Base-by-base conservation (phyloP, 345 rosid species). In the Gossypium arboreum region DNA sequence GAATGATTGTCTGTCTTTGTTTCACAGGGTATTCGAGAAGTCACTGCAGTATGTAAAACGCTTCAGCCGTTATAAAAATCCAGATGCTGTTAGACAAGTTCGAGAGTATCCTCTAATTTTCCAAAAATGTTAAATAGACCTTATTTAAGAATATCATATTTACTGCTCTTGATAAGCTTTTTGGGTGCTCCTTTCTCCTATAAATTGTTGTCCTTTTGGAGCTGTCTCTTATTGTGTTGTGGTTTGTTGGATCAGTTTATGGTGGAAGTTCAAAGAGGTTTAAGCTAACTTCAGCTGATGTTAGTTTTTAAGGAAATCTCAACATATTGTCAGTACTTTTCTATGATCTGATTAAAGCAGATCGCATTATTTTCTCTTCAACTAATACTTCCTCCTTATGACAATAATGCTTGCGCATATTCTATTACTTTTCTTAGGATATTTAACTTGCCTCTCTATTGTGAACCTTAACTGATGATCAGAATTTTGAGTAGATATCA, bases 11-110 rank as follows among this genome's bases (percentile, higher is more conserved):
- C 43, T 29, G 20, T 15, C 7, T 47, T 47, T 68, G 56, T 22
- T 68, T 13, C 13, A 75, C 87, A 95, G 99, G 77, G 98, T 93
- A 61, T 95, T 95, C 84, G 99, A 93, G 88, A 95, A 95, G 80
- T 95, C 98, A 1, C 85, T 93, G 86, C 99, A 95, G 87, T 92
- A 95, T 83, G 98, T 95, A 72, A 95, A 93, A 78, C 97, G 97
- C 61, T 95, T 95, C 74, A 68, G 72, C 72, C 73, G 99, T 16
- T 95, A 95, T 77, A 95, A 93, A 76, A 93, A 93, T 76, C 97
- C 99, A 2, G 99, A 95, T 82, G 98, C 98, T 81, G 97, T 95
- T 78, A 79, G 97, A 86, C 97, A 95, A 95, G 97, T 90, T 78
- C 84, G 98, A 87, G 99, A 93, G 98, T 91, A 95, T 95, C 99